Conservation (phyloP, 441 rosid genomes). For the Rhodomyrtus psidioides region DNA sequence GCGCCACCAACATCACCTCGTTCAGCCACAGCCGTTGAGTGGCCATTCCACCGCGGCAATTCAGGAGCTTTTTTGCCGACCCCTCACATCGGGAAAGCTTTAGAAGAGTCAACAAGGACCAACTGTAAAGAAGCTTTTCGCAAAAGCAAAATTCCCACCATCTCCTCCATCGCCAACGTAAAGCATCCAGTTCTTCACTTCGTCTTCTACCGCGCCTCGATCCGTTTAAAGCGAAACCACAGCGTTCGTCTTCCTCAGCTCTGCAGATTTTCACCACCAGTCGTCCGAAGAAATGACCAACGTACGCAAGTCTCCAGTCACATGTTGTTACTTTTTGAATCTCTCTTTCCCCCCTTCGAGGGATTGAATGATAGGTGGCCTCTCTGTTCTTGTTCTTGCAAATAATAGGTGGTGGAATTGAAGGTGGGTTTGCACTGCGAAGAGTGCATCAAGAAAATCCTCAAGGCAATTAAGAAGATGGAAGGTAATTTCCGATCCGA, state of each 20-base stretch:
- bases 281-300: background rate
- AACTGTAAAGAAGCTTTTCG: background rate
- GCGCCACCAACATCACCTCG: background rate
- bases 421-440: conserved; percentile 77
- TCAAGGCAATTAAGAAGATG: conserved; percentile 80
- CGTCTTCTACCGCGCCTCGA: background rate
- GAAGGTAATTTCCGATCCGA: conserved; percentile 33
- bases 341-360: background rate
- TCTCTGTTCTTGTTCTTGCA: background rate
- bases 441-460: conserved; percentile 69
- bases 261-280: background rate
- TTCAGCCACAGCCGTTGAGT: background rate
- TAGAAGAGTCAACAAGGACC: background rate
- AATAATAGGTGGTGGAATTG: conserved; percentile 56
- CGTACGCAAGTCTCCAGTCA: background rate
- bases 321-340: background rate
- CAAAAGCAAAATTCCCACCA: background rate
- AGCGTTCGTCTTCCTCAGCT: background rate
- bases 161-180: background rate
- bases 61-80: background rate
- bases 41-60: background rate
- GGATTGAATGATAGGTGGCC: background rate
- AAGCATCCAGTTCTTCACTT: background rate
- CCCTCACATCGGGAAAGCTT: background rate
- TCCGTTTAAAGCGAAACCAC: background rate